These are phyloP conservation scores for Fusarium bactridioides DNA, from an alignment of 2,329 filamentous ascomycete genomes.

Conservation along the genomic window DNA sequence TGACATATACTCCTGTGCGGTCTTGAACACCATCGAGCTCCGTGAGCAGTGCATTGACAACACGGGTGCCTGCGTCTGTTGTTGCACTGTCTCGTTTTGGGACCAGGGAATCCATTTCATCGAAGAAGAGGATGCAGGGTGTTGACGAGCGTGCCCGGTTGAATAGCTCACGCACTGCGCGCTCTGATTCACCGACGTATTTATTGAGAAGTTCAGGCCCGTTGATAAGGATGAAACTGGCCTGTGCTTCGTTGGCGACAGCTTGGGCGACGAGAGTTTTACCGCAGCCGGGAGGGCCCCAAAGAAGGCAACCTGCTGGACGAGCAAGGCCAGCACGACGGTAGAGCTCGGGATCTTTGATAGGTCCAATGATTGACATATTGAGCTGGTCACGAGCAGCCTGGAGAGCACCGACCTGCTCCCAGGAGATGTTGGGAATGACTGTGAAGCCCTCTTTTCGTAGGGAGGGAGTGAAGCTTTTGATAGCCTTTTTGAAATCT, in stretches of 20 bases:
- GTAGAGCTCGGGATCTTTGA: slow-evolving; percentile 82
- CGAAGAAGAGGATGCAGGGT: slow-evolving; percentile 97
- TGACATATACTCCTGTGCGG: slow-evolving; percentile 88
- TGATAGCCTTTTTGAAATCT: slow-evolving; percentile 78
- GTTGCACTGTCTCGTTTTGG: slow-evolving; percentile 81
- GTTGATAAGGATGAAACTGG: slow-evolving; percentile 98
- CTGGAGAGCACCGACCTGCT: slow-evolving; percentile 85
- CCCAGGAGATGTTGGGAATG: slow-evolving; percentile 92
- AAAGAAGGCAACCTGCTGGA: slow-evolving; percentile 88
- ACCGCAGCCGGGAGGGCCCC: slow-evolving; percentile 95
- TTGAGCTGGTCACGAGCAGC: slow-evolving; percentile 83
- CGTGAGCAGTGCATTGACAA: slow-evolving; percentile 94
- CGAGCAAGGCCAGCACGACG: slow-evolving; percentile 78
- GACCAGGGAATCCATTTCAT: slow-evolving; percentile 93
- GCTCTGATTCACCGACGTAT: slow-evolving; percentile 95
- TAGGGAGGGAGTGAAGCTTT: slow-evolving; percentile 69
- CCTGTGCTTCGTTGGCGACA: slow-evolving; percentile 92
- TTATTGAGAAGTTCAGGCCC: slow-evolving; percentile 97
- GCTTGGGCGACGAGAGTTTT: slow-evolving; percentile 97
- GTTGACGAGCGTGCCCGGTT: slow-evolving; percentile 83
- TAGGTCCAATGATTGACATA: slow-evolving; percentile 88
- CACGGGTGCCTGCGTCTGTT: slow-evolving; percentile 83
- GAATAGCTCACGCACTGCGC: slow-evolving; percentile 91
- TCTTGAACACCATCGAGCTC: slow-evolving; percentile 88
- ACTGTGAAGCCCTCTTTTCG: slow-evolving; percentile 92